These are phyloP conservation scores for Salix caprea DNA, from an alignment of 345 rosid genomes.

Conservation along the genomic window DNA sequence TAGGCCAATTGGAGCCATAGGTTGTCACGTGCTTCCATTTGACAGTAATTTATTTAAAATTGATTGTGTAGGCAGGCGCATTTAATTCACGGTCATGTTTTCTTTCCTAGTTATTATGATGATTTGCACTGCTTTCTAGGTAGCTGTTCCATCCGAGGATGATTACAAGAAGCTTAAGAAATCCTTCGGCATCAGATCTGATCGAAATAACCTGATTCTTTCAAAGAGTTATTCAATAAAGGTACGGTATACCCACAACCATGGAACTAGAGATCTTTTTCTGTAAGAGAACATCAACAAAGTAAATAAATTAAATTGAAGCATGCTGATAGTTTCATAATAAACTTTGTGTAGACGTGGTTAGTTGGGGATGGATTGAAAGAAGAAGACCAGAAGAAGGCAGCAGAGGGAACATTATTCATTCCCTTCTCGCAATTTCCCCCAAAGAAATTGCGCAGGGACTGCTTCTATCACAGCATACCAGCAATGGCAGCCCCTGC, in stretches of 20 bases:
- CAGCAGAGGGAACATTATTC: conserved; percentile 48
- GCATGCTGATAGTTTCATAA: not conserved
- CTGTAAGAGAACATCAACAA: too few species aligned
- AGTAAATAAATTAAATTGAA: too few species aligned
- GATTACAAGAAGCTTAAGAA: conserved; percentile 40
- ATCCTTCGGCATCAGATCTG: conserved; percentile 19
- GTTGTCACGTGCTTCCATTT: too few species aligned
- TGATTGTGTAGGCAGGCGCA: too few species aligned
- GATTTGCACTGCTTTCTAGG: conserved; percentile 21
- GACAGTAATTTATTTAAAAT: too few species aligned
- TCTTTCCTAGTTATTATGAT: not conserved
- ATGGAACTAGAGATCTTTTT: too few species aligned
- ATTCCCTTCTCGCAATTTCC: conserved; percentile 71
- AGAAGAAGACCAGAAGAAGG: conserved; percentile 48
- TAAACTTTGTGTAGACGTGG: conserved; percentile 42
- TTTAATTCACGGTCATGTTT: too few species aligned
- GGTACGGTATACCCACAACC: conserved; percentile 26
- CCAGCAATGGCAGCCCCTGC: conserved; percentile 57
- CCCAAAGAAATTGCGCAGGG: conserved; percentile 33
- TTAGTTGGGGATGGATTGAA: conserved; percentile 51
- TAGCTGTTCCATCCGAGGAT: conserved; percentile 27
- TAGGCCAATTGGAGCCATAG: too few species aligned
- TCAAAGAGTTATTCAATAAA: conserved; percentile 24
- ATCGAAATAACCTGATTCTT: conserved; percentile 30
- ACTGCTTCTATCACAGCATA: conserved; percentile 53